Evolutionary conservation across 768 basidiomycete genomes (phyloP).

Genomic region (Tricholoma flavovirens): DNA sequence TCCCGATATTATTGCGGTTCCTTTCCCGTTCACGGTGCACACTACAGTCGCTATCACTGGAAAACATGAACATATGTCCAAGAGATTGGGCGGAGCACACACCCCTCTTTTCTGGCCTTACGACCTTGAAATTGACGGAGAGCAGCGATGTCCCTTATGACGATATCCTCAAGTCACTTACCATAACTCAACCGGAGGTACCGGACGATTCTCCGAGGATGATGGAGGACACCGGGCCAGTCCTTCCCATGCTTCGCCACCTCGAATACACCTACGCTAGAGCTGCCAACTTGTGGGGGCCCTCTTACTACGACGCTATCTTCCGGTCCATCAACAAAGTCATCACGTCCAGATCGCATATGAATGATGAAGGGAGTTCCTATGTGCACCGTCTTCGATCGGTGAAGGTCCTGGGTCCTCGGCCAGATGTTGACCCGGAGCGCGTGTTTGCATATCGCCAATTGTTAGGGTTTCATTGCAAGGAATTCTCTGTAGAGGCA

Average conservation of each 20-base stretch:
- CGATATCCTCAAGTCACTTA: neutral
- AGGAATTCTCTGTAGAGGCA: neutral
- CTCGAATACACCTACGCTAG: neutral
- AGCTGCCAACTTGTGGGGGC: neutral
- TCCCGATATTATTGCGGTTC: neutral
- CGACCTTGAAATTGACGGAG: neutral
- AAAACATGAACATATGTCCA: neutral
- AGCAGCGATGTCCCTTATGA: neutral
- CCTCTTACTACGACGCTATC: neutral
- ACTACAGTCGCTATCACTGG: neutral
- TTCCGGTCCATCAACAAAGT: neutral
- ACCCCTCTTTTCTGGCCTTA: neutral
- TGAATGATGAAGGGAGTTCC: neutral
- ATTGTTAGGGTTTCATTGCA: neutral
- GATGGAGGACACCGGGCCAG: neutral
- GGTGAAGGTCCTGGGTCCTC: neutral
- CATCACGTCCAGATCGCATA: neutral
- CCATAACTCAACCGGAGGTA: neutral
- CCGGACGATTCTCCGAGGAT: neutral
- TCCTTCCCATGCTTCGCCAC: neutral
- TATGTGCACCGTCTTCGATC: neutral
- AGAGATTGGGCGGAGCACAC: neutral
- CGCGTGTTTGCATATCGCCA: neutral
- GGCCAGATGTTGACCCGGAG: neutral
- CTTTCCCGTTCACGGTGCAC: neutral